Conservation (phyloP, 495 filamentous ascomycete genomes). For the Aspergillus sparsus region DNA sequence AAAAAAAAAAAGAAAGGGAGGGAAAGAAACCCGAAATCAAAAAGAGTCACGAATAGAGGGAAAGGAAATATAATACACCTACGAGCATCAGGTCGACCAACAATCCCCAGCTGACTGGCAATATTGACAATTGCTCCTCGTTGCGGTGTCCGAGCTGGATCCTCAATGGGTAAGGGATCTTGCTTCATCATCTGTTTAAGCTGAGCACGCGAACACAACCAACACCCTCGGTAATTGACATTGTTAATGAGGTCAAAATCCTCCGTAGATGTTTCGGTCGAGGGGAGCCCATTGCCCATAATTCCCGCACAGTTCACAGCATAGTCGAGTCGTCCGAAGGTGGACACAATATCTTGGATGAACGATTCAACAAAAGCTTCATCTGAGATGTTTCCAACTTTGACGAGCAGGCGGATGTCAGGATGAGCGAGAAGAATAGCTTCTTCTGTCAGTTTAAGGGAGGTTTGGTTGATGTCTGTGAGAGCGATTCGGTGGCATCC, state of each 20-base stretch:
- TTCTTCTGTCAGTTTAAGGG: conserved; percentile 37
- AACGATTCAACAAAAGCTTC: conserved; percentile 47
- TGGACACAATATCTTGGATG: conserved; percentile 28
- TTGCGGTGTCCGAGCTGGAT: conserved; percentile 31
- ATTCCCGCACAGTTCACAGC: conserved; percentile 54
- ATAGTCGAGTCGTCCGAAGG: conserved; percentile 54
- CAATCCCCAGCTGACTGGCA: conserved; percentile 56
- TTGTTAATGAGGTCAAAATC: conserved; percentile 53
- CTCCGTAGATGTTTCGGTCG: conserved; percentile 35
- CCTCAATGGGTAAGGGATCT: conserved; percentile 45
- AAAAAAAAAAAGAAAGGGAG: background rate
- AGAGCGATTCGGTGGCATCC: conserved; percentile 53
- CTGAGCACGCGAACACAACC: conserved; percentile 52
- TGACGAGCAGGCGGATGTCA: conserved; percentile 29
- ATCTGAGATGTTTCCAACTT: conserved; percentile 43
- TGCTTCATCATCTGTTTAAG: conserved; percentile 52
- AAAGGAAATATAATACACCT: conserved; percentile 23
- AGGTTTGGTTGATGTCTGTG: conserved; percentile 46
- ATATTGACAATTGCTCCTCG: conserved; percentile 55
- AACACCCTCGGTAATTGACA: conserved; percentile 55
- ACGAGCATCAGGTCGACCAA: conserved; percentile 50
- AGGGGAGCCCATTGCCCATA: conserved; percentile 37
- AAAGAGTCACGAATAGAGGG: background rate
- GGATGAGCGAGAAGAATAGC: conserved; percentile 35
- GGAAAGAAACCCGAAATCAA: background rate